Evolutionary conservation across 2,329 filamentous ascomycete genomes (phyloP).

Genomic region (Chaetomium sp.): DNA sequence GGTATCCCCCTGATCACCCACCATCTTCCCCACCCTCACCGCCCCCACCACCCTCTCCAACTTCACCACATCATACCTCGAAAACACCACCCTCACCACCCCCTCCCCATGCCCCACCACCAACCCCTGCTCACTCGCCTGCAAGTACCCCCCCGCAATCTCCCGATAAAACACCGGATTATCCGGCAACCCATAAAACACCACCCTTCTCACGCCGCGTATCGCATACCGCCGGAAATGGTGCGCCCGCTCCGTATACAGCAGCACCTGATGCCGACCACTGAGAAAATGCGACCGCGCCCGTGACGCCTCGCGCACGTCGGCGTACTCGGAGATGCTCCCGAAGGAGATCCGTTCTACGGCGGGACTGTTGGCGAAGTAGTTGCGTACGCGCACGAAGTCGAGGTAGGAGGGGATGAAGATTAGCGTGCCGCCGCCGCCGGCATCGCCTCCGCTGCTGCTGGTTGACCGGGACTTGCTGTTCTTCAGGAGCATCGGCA

Average conservation of each 20-base stretch:
- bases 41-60: constrained; percentile 83
- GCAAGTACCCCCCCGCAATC: constrained; percentile 62
- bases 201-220: constrained; percentile 71
- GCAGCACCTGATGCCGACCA: constrained; percentile 72
- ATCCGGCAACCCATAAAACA: constrained; percentile 87
- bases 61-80: constrained; percentile 82
- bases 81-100: constrained; percentile 62
- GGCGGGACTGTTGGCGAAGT: constrained; percentile 67
- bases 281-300: constrained; percentile 81
- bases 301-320: constrained; percentile 69
- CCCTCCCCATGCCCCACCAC: constrained; percentile 53
- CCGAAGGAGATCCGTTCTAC: constrained; percentile 61
- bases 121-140: constrained; percentile 50
- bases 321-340: constrained; percentile 81
- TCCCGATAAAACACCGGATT: constrained; percentile 78
- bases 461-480: background rate
- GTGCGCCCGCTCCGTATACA: constrained; percentile 95
- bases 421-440: constrained; percentile 66
- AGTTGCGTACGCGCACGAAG: constrained; percentile 88
- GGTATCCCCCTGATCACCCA: constrained; percentile 76
- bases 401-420: constrained; percentile 93
- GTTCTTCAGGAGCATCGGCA: constrained; percentile 67
- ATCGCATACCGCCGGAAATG: constrained; percentile 89
- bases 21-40: constrained; percentile 74
- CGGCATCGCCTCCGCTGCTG: constrained; percentile 30